A percentile compares a stretch with the other conserved stretches of the same genome.
Evolutionary conservation across 2,329 filamentous ascomycete species (phyloP).

Genomic region (Phaeomoniella chlamydospora): DNA sequence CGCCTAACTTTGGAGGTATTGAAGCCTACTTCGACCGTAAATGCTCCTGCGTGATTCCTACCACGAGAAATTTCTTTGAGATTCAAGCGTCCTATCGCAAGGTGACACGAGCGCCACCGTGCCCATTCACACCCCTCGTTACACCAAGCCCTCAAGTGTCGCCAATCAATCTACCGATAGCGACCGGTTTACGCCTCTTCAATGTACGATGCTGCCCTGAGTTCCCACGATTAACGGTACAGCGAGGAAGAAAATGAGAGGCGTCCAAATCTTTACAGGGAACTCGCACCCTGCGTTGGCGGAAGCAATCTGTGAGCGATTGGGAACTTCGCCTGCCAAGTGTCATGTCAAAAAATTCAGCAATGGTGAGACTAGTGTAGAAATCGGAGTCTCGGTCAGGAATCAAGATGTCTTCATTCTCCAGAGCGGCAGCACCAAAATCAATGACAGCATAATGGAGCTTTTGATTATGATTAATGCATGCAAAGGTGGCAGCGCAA

Average conservation of each 20-base stretch:
- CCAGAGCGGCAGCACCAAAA: conserved; percentile 86
- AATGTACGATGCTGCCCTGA: no score
- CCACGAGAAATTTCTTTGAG: no score
- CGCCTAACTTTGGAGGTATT: background rate
- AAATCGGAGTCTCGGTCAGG: conserved; percentile 59
- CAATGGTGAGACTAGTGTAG: conserved; percentile 57
- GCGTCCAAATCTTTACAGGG: conserved; percentile 53
- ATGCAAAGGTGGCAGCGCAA: conserved; percentile 93
- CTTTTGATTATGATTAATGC: conserved; percentile 97
- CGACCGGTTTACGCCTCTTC: no score
- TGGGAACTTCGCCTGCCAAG: conserved; percentile 44
- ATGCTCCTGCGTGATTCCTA: background rate
- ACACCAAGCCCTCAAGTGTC: no score
- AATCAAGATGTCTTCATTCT: conserved; percentile 99
- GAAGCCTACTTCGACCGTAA: background rate
- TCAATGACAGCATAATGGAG: conserved; percentile 99
- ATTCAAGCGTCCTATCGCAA: no score
- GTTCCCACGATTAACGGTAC: no score
- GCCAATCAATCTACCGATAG: no score
- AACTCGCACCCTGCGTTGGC: conserved; percentile 50
- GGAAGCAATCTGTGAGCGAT: conserved; percentile 50
- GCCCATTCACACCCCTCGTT: no score
- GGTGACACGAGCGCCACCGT: no score
- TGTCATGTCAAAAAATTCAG: conserved; percentile 52
- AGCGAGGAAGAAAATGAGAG: conserved; percentile 49